Evolutionary conservation across 805 yeast genomes (phyloP), one percentile per base, ranked within the genome.

Genomic region (Torulaspora gathmanii): DNA sequence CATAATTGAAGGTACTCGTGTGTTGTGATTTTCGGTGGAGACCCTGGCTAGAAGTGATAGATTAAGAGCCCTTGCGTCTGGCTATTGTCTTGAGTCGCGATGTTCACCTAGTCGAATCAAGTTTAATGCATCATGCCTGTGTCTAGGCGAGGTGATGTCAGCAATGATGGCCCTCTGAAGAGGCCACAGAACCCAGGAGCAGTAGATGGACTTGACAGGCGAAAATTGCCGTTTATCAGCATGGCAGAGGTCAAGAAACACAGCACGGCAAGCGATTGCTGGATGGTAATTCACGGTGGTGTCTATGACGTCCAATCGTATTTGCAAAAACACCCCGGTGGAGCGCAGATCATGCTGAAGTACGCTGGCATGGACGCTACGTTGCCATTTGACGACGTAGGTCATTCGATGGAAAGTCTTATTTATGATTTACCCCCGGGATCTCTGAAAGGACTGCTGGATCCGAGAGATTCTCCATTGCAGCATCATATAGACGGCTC

Each of bases 381-480:
- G 6, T 50, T 42, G 27, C 57, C 45, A 29, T 58, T 57, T 33
- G 60, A 55, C 25, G 63, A 58, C 20, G 54, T 58, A 16, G 63
- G 63, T 0, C 63, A 58, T 41, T 52, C 60, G 25, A 43, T 58
- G 47, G 68, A 69, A 27, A 61, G 70, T n/a, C 47, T 58, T 15
- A 40, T 49, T 33, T 67, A 61, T 40, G 74, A 65, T 37, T 62
- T 82, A 50, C 59, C 80, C 31, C 77, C 79, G 33, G 78, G 73
- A 40, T 68, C 78, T 36, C 70, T 79, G 28, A 78, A 77, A 58
- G 78, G 77, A 28, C 58, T 71, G 10, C 55, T 82, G 37, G 60
- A 73, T 12, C 82, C 31, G 13, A 27, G 33, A 9, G 37, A 28
- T 13, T n/a, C 12, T 9, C 44, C 36, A 9, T 9, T n/a, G 17